These are phyloP conservation scores for Hypoxylon perforatum DNA, from an alignment of 495 filamentous ascomycete species.

Conservation along the genomic window DNA sequence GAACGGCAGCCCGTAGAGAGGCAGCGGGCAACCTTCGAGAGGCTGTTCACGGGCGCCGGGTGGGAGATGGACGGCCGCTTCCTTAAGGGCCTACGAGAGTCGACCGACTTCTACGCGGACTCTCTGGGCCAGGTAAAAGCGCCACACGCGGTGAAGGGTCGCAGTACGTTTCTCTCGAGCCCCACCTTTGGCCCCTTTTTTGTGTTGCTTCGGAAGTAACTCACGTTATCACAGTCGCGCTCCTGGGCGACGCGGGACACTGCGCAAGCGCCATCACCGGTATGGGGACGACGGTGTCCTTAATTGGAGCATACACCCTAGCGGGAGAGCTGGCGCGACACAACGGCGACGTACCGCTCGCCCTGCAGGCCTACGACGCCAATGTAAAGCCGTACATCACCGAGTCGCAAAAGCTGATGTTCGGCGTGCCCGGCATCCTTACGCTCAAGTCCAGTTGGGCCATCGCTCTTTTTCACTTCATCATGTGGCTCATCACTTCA, in stretches of 20 bases:
- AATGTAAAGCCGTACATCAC: slow-evolving; percentile 54
- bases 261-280: slow-evolving; percentile 59
- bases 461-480: slow-evolving; percentile 40
- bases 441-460: slow-evolving; percentile 43
- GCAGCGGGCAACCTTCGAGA: slow-evolving; percentile 32
- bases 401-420: slow-evolving; percentile 49
- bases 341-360: slow-evolving; percentile 38
- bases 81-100: slow-evolving; percentile 29
- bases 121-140: slow-evolving; percentile 60
- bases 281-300: slow-evolving; percentile 59
- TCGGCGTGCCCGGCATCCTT: slow-evolving; percentile 34
- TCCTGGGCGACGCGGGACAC: slow-evolving; percentile 65
- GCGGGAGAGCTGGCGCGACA: slow-evolving; percentile 62
- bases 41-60: slow-evolving; percentile 21
- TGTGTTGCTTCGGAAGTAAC: no score
- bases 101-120: slow-evolving; percentile 44
- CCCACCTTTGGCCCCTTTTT: no score
- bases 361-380: slow-evolving; percentile 56
- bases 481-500: slow-evolving; percentile 46
- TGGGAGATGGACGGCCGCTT: slow-evolving; percentile 30
- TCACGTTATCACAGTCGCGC: slow-evolving; percentile 34
- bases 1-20: slow-evolving; percentile 17
- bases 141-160: slow-evolving; percentile 48
- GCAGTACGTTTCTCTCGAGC: slow-evolving; percentile 28
- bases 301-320: slow-evolving; percentile 62